Conservation (phyloP, 148 eudicot genomes). For the Silene latifolia region DNA sequence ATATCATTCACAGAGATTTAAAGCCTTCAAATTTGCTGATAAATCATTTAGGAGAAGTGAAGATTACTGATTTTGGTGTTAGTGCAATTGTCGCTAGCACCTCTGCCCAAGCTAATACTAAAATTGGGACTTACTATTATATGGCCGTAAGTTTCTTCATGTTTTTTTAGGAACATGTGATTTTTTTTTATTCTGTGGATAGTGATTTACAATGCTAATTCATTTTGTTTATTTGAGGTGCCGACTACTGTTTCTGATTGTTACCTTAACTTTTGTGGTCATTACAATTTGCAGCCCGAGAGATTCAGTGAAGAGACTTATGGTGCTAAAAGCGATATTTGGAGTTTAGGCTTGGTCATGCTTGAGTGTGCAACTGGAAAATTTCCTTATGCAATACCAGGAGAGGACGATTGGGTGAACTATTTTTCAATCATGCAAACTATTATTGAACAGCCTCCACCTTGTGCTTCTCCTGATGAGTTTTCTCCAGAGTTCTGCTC, state of each 20-base stretch:
- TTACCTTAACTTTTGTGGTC: background rate
- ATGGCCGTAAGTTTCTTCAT: slow-evolving; percentile 98
- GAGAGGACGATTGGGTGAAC: slow-evolving; percentile 56
- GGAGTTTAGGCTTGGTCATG: slow-evolving; percentile 94
- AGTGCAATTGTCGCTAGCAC: slow-evolving; percentile 90
- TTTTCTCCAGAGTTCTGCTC: slow-evolving; percentile 93
- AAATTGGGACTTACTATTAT: slow-evolving; percentile 85
- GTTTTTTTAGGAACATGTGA: background rate
- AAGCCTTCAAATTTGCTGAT: slow-evolving; percentile 95
- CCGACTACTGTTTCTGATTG: background rate
- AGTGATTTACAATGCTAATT: slow-evolving; percentile 6
- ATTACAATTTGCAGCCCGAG: slow-evolving; percentile 59
- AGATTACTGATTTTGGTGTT: slow-evolving; percentile 98
- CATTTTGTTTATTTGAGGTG: background rate
- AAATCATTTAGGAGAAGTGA: slow-evolving; percentile 95
- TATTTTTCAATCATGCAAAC: slow-evolving; percentile 79
- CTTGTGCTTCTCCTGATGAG: slow-evolving; percentile 64
- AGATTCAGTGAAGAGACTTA: slow-evolving; percentile 67
- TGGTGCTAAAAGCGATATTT: slow-evolving; percentile 77
- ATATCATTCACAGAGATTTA: slow-evolving; percentile 89
- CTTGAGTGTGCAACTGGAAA: slow-evolving; percentile 88
- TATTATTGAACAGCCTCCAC: slow-evolving; percentile 78
- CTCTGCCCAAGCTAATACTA: slow-evolving; percentile 86
- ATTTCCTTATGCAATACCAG: slow-evolving; percentile 76
- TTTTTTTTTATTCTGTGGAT: too few relatives aligned